Conservation (phyloP, 169 alveolate species). For the Ichthyophthirius multifiliis region DNA sequence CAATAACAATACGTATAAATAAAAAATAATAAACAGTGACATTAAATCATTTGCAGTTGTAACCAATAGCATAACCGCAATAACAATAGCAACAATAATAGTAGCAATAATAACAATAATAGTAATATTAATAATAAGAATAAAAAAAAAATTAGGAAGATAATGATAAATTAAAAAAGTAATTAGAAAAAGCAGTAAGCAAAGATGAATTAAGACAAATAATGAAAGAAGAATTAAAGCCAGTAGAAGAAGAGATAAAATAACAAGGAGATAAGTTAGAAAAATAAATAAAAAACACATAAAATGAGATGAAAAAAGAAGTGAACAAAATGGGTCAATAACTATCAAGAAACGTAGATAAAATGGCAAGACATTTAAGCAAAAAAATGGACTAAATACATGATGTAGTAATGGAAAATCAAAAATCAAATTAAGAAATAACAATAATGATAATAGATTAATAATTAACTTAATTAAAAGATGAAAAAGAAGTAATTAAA, state of each 20-base stretch:
- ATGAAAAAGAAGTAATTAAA: background rate
- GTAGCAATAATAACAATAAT: too few species aligned
- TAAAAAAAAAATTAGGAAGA: background rate
- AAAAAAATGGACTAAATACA: background rate
- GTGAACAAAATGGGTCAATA: background rate
- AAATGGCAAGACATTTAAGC: slow-evolving; percentile 11
- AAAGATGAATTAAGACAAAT: background rate
- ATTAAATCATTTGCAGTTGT: too few species aligned
- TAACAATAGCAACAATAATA: too few species aligned
- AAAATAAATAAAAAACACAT: background rate
- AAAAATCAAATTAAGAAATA: background rate
- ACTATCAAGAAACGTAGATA: background rate
- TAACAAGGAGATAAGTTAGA: background rate
- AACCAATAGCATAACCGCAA: too few species aligned
- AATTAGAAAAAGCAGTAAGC: background rate
- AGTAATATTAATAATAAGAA: too few species aligned
- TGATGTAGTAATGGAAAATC: background rate
- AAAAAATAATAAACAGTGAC: too few species aligned
- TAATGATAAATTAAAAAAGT: background rate
- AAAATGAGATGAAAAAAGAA: background rate
- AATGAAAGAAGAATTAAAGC: background rate
- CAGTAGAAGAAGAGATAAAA: background rate
- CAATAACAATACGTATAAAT: too few species aligned
- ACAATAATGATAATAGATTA: background rate
- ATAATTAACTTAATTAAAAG: background rate